A percentile compares a stretch with the other conserved stretches of the same genome.
Evolutionary conservation across 495 filamentous ascomycete species (phyloP).

Genomic region (Aspergillus bridgeri): DNA sequence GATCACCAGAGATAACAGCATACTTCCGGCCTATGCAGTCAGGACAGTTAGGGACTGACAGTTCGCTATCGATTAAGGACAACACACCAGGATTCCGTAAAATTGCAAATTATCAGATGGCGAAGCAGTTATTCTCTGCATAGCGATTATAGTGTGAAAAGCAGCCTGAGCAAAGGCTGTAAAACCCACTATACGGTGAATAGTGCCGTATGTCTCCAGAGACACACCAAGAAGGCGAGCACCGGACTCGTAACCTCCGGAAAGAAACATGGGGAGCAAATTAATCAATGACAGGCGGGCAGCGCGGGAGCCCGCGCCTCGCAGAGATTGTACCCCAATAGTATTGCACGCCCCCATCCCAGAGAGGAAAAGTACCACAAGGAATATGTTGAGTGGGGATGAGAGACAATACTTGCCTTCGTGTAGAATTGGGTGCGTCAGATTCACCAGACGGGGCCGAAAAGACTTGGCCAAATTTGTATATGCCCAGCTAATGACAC

Average conservation of each 20-base stretch:
- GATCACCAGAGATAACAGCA: conserved; percentile 13
- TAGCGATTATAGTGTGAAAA: conserved; percentile 10
- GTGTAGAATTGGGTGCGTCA: too few relatives aligned
- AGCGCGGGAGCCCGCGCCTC: conserved; percentile 4
- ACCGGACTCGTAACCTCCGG: conserved; percentile 14
- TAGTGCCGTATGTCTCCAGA: conserved; percentile 19
- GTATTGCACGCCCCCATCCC: conserved; percentile 14
- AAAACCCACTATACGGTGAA: conserved; percentile 23
- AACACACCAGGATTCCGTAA: conserved; percentile 14
- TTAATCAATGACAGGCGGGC: conserved; percentile 17
- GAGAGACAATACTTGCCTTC: too few relatives aligned
- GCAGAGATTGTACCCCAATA: conserved; percentile 7
- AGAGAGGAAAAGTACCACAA: conserved; percentile 4
- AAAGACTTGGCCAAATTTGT: too few relatives aligned
- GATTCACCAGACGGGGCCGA: too few relatives aligned
- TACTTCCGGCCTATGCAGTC: conserved; percentile 6
- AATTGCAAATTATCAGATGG: conserved; percentile 8
- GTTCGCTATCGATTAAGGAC: neutral
- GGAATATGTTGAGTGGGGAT: neutral
- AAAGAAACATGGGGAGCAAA: conserved; percentile 11
- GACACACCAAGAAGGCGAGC: conserved; percentile 22
- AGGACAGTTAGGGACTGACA: neutral
- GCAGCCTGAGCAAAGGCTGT: conserved; percentile 15
- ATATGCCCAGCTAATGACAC: too few relatives aligned
- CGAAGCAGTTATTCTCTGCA: conserved; percentile 3